phyloP scores from a whole-genome alignment of 1,284 basidiomycete species.

The Afroboletus lepidellus region DNA sequence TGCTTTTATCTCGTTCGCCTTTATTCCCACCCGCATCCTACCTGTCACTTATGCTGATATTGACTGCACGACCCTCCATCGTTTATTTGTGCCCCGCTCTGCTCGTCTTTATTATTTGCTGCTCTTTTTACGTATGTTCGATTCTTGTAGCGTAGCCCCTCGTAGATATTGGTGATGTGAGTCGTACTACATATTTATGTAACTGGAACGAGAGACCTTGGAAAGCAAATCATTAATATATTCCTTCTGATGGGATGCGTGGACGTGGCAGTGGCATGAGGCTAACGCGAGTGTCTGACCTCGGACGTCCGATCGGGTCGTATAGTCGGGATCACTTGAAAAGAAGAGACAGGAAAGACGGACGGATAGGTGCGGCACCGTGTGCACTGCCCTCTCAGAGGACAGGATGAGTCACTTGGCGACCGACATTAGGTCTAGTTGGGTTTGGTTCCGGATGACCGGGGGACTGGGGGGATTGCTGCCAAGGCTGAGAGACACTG shows the following conservation, averaged over 20 bases:
- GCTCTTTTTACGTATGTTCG: slow-evolving; percentile 6
- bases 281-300: slow-evolving; percentile 11
- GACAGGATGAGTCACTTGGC: background rate
- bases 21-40: slow-evolving; percentile 9
- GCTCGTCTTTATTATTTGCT: slow-evolving; percentile 28
- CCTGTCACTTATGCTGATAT: slow-evolving; percentile 33
- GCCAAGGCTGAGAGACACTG: too few species aligned
- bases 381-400: background rate
- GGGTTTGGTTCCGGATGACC: too few species aligned
- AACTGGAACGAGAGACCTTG: slow-evolving; percentile 16
- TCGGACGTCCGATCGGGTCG: background rate
- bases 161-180: slow-evolving; percentile 32
- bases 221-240: slow-evolving; percentile 17
- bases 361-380: background rate
- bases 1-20: slow-evolving; percentile 6
- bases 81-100: slow-evolving; percentile 13
- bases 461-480: too few species aligned
- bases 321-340: background rate
- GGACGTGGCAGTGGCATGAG: slow-evolving; percentile 4
- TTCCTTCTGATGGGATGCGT: slow-evolving; percentile 3
- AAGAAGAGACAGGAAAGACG: background rate
- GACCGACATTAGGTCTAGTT: background rate
- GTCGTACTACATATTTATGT: slow-evolving; percentile 27
- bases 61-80: slow-evolving; percentile 26
- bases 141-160: slow-evolving; percentile 35